These are phyloP conservation scores for Phytophthora pluvialis DNA, from an alignment of 352 stramenopile species.

Conservation along the genomic window DNA sequence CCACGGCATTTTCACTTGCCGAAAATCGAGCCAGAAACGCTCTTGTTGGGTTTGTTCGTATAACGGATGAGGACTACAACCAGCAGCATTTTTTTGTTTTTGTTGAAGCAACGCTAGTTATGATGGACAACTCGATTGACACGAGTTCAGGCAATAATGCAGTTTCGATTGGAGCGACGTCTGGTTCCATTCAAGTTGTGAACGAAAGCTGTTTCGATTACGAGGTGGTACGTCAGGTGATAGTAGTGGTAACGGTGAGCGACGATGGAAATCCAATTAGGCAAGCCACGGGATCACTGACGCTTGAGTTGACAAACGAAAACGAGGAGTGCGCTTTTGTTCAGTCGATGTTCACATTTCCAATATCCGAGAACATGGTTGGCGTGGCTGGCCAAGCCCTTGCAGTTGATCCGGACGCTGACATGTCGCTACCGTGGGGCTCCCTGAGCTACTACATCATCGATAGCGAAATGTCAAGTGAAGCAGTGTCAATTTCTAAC, in stretches of 20 bases:
- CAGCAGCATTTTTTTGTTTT: conserved; percentile 29
- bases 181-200: conserved; percentile 23
- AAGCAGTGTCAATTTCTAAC: conserved; percentile 4
- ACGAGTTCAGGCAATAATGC: conserved; percentile 11
- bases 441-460: conserved; percentile 27
- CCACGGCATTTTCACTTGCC: conserved; percentile 8
- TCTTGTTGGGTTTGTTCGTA: conserved; percentile 11
- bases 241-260: conserved; percentile 13
- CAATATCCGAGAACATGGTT: conserved; percentile 23
- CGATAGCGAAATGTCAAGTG: background rate
- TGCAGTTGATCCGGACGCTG: conserved; percentile 26
- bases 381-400: conserved; percentile 15
- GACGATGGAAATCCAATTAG: conserved; percentile 29
- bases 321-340: conserved; percentile 31
- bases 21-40: conserved; percentile 15
- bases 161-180: conserved; percentile 13
- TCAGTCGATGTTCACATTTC: background rate
- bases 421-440: conserved; percentile 20
- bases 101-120: conserved; percentile 15
- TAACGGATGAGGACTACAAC: conserved; percentile 29
- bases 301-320: conserved; percentile 15
- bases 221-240: conserved; percentile 14
- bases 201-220: conserved; percentile 29
- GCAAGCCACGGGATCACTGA: conserved; percentile 14
- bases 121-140: conserved; percentile 19